A percentile compares a stretch with the other conserved stretches of the same genome.
These are phyloP conservation scores for Pseudogymnoascus pannorum DNA, from an alignment of 2,329 filamentous ascomycete genomes.

Conservation along the genomic window DNA sequence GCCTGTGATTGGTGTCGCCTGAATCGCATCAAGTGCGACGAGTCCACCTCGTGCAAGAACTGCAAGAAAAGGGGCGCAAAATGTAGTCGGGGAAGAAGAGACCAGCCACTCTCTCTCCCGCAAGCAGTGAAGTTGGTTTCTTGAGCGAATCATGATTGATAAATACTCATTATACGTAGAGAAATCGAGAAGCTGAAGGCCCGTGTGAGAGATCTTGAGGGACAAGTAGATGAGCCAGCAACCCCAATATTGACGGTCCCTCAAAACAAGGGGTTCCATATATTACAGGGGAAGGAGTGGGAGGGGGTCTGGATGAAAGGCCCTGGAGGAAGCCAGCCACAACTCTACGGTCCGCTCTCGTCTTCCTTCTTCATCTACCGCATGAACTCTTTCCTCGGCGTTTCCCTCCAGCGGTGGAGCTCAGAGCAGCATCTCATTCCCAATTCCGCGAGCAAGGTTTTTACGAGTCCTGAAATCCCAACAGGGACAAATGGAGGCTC, in stretches of 20 bases:
- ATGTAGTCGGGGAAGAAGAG: conserved; percentile 31
- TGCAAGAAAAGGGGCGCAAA: conserved; percentile 31
- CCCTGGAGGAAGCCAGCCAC: conserved; percentile 33
- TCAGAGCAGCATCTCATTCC: conserved; percentile 27
- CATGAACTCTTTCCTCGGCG: conserved; percentile 33
- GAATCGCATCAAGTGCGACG: conserved; percentile 37
- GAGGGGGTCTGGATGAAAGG: conserved; percentile 20
- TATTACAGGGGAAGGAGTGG: conserved; percentile 14
- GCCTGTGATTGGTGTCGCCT: conserved; percentile 37
- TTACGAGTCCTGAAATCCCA: conserved; percentile 14
- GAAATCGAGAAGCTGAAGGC: not conserved
- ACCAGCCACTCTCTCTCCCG: conserved; percentile 27
- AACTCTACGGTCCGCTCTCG: conserved; percentile 38
- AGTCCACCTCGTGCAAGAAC: conserved; percentile 33
- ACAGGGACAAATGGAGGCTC: conserved; percentile 14
- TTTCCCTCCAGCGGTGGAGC: conserved; percentile 29
- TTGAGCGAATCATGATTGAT: too few species aligned
- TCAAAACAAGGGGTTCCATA: not conserved
- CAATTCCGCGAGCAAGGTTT: conserved; percentile 19
- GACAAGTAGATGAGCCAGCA: not conserved
- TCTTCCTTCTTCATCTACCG: conserved; percentile 38
- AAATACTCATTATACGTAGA: too few species aligned
- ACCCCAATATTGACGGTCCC: not conserved
- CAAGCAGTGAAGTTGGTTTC: conserved; percentile 24
- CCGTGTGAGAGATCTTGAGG: conserved; percentile 27